A percentile compares a stretch with the other conserved stretches of the same genome.
phyloP scores from a whole-genome alignment of 257 asterid species.

The Primulina eburnea region DNA sequence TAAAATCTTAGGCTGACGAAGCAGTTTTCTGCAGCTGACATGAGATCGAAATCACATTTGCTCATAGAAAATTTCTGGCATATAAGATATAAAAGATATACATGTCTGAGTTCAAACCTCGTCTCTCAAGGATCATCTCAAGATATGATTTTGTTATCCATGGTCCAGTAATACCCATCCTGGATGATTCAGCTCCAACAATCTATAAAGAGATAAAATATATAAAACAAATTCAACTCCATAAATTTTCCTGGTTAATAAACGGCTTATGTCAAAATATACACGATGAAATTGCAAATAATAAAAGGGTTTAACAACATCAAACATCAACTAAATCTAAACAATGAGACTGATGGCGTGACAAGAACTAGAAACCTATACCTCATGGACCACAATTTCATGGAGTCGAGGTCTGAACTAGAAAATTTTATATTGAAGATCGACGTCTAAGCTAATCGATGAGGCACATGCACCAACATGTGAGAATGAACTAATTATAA shows the following conservation, averaged over 20 bases:
- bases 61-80: slow-evolving; percentile 9
- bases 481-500: background rate
- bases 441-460: too few species aligned
- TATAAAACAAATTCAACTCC: slow-evolving; percentile 30
- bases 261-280: slow-evolving; percentile 18
- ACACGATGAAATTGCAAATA: background rate
- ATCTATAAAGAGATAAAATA: slow-evolving; percentile 46
- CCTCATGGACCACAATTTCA: slow-evolving; percentile 8
- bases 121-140: slow-evolving; percentile 93
- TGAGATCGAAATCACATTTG: slow-evolving; percentile 8
- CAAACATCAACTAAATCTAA: slow-evolving; percentile 9
- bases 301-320: background rate
- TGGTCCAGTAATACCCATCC: slow-evolving; percentile 82
- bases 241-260: slow-evolving; percentile 18
- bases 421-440: background rate
- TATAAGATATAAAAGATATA: slow-evolving; percentile 16
- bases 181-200: slow-evolving; percentile 85
- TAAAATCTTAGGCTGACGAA: background rate
- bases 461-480: too few species aligned
- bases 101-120: slow-evolving; percentile 51
- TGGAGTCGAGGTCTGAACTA: background rate
- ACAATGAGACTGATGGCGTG: background rate
- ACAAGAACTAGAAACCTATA: background rate
- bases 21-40: slow-evolving; percentile 17
- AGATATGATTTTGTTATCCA: slow-evolving; percentile 98